A percentile compares a stretch with the other conserved stretches of the same genome.
phyloP scores from a whole-genome alignment of 2,329 filamentous ascomycete genomes.

The Cercospora janseana region DNA sequence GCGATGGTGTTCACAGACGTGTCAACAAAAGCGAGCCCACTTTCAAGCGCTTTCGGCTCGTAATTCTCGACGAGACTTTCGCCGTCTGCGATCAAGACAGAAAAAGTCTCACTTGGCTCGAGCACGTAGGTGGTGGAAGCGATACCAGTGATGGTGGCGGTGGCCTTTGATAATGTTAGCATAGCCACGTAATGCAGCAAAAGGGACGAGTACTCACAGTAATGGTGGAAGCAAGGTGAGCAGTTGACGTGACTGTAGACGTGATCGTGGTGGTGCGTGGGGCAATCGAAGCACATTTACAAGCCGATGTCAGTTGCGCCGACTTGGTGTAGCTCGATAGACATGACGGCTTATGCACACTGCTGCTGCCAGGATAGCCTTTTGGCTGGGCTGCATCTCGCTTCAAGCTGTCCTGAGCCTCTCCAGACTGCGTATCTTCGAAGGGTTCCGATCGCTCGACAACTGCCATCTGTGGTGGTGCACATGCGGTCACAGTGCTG shows the following conservation, averaged over 20 bases:
- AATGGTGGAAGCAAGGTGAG: too few relatives aligned
- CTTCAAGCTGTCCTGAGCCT: neutral
- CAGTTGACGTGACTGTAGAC: conserved; percentile 4
- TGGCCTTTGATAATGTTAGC: neutral
- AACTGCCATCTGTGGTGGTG: neutral
- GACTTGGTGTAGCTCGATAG: conserved; percentile 1
- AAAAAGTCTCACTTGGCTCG: neutral
- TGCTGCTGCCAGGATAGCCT: neutral
- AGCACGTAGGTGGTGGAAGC: neutral
- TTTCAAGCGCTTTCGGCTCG: neutral
- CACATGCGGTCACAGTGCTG: conserved; percentile 8
- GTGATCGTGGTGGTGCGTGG: conserved; percentile 8
- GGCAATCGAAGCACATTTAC: conserved; percentile 7
- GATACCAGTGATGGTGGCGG: neutral
- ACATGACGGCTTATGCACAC: conserved; percentile 8
- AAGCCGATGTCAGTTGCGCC: conserved; percentile 6
- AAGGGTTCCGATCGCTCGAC: too few relatives aligned
- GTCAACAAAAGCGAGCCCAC: neutral
- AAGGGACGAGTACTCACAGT: too few relatives aligned
- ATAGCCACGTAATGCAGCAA: too few relatives aligned
- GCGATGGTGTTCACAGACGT: neutral
- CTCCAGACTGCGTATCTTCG: too few relatives aligned
- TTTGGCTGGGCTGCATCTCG: neutral
- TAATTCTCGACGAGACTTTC: too few relatives aligned
- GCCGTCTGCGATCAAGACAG: neutral